phyloP scores from a whole-genome alignment of 306 rosid genomes.

The Glycine latifolia region DNA sequence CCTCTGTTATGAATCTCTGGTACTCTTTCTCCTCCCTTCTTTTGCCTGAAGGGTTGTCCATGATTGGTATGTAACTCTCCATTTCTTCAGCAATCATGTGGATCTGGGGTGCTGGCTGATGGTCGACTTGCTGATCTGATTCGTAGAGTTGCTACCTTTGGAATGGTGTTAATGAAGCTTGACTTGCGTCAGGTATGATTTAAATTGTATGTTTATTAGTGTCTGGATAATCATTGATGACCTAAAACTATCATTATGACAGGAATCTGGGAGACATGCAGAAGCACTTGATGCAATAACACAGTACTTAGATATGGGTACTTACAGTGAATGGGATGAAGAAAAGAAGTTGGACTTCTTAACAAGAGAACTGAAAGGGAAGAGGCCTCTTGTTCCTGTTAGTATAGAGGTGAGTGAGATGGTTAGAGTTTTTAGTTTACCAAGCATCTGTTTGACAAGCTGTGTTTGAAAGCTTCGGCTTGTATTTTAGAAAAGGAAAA shows the following conservation, averaged over 20 bases:
- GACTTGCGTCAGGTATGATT: conserved; percentile 88
- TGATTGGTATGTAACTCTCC: conserved; percentile 36
- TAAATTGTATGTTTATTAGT: conserved; percentile 32
- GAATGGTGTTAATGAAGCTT: conserved; percentile 89
- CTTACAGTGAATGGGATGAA: conserved; percentile 95
- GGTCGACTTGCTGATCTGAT: conserved; percentile 96
- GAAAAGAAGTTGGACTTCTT: conserved; percentile 87
- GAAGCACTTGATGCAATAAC: conserved; percentile 90
- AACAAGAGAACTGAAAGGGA: conserved; percentile 86
- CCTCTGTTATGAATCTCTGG: conserved; percentile 89
- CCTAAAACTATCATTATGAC: conserved; percentile 47
- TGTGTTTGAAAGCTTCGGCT: no score
- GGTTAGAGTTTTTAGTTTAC: conserved; percentile 20
- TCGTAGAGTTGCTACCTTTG: conserved; percentile 75
- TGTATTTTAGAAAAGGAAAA: no score
- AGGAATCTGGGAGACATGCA: conserved; percentile 97
- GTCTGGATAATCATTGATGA: conserved; percentile 20
- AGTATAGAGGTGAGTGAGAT: conserved; percentile 74
- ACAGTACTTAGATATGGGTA: conserved; percentile 78
- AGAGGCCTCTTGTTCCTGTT: conserved; percentile 87
- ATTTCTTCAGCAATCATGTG: conserved; percentile 80
- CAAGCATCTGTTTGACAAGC: no score
- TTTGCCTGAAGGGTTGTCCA: conserved; percentile 22
- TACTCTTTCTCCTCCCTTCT: conserved; percentile 43
- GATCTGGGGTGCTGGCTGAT: conserved; percentile 95